Evolutionary conservation across 176 grass and related monocot genomes (phyloP), one percentile per base, ranked within the genome.

Genomic region (Carex scoparia): DNA sequence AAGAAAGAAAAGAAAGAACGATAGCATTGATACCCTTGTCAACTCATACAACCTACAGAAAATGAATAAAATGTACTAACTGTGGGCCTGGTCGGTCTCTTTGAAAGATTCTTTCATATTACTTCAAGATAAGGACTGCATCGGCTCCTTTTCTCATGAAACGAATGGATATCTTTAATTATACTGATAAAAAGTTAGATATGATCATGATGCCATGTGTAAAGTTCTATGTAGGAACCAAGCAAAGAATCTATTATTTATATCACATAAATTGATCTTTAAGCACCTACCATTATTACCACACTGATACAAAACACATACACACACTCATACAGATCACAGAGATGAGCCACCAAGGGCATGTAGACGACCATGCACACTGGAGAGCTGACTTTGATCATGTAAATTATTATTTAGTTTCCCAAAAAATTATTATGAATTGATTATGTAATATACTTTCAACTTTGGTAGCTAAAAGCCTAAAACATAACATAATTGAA

Each of bases 171-270:
- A 16, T 78, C 74, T 32, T 57, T 23, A 23, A 23, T 23, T 57
- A 15, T 57, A 28, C n/a, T 76, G 19, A 76, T 53, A 57, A 78
- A 71, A 44, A 33, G 27, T 28, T 57, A 15, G 51, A 31, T 56
- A 18, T 35, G 74, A 78, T 56, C 23, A 78, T 14, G 74, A 51
- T 78, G 74, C 40, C 38, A 33, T 13, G 10, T 33, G 28, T 56
- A 57, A 78, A 55, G 48, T 49, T 78, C 51, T 5, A 57, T 16
- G 11, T 13, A 78, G 74, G 18, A 23, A 78, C 1, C 49, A 77
- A 77, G 49, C 73, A 77, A 77, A 77, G 73, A 77, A 77, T 77
- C 73, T 77, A 27, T 19, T 72, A 9, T 32, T 77, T 77, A 56
- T 32, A 14, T 57, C 48, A 16, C 16, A 57, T 4, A 57, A 78